Evolutionary conservation across 1,284 basidiomycete genomes (phyloP), one percentile per base, ranked within the genome.

Genomic region (Thecaphora thlaspeos): DNA sequence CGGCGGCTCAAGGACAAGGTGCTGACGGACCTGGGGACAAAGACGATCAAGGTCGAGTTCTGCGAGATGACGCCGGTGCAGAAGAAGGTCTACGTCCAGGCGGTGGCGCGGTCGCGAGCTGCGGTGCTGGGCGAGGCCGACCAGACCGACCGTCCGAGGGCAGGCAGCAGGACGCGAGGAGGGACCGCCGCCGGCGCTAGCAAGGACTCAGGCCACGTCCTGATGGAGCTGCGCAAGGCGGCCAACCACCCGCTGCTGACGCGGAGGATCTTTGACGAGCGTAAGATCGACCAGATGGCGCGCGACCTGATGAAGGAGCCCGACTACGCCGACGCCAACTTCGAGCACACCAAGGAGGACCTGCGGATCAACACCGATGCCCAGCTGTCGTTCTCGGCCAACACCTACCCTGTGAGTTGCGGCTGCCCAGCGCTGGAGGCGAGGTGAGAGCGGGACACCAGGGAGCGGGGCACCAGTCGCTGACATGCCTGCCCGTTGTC

Each of bases 181-280:
- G 32, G 61, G 17, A 19, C 56, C 18, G 47, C 50, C 3, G 41
- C 55, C 4, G 46, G 46, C 19, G 53, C 54, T n/a, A 45, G 38
- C 24, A 70, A 59, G 32, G 49, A 60, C 26, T 61, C 58, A 11
- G 51, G 55, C 23, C 91, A 96, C 77, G 91, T 97, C 41, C 82
- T 97, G 42, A 96, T 96, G 92, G 91, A 94, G 73, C 82, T 96
- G 28, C 85, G 91, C 39, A 97, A 99, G 80, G 94, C 94, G 2
- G 89, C 94, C 0, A 89, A 88, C 41, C 95, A 99, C 79, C 94
- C 95, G 3, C 88, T 98, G 85, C 82, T 98, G 4, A 97, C 98
- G 82, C 84, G 95, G 19, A 85, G 84, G 19, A 82, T 84, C 8
- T 99, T 90, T 78, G 87, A 87, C 30, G 88, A 94, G 70, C 83